Conservation (phyloP, 1,284 basidiomycete species). For the Rhodotorula sp. region DNA sequence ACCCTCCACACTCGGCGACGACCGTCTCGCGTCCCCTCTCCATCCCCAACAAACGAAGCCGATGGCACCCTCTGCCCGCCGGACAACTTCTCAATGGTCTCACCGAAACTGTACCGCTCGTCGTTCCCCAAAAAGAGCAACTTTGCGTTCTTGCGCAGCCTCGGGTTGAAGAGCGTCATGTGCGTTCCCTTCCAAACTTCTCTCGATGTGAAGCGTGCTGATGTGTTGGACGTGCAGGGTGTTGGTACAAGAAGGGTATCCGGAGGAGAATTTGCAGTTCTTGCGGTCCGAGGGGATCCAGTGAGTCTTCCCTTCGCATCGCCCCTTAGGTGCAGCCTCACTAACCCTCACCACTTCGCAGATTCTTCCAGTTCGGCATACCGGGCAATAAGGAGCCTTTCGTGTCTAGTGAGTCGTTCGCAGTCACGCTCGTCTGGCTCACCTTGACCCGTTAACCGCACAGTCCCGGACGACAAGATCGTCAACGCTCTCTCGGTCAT, state of each 20-base stretch:
- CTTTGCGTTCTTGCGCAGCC: conserved; percentile 55
- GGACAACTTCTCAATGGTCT: conserved; percentile 53
- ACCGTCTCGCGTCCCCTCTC: neutral
- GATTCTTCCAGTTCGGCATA: conserved; percentile 56
- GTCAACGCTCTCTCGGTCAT: conserved; percentile 55
- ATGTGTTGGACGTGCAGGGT: conserved; percentile 40
- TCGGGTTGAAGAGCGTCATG: conserved; percentile 57
- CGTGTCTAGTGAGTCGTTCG: conserved; percentile 48
- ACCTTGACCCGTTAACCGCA: neutral
- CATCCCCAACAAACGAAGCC: neutral
- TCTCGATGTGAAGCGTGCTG: neutral
- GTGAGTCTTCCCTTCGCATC: conserved; percentile 9
- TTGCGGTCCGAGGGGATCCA: conserved; percentile 51
- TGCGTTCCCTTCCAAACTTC: conserved; percentile 38
- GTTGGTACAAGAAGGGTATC: conserved; percentile 57
- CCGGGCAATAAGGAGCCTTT: conserved; percentile 59
- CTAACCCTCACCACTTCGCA: conserved; percentile 24
- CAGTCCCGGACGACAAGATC: conserved; percentile 57
- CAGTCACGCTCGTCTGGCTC: neutral
- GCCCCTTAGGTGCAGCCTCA: neutral
- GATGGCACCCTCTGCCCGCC: conserved; percentile 47
- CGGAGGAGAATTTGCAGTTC: conserved; percentile 55
- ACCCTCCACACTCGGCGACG: neutral
- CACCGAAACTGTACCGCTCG: conserved; percentile 54
- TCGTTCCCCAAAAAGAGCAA: conserved; percentile 57